Conservation (phyloP, 83 land plant species). For the Picea mariana region DNA sequence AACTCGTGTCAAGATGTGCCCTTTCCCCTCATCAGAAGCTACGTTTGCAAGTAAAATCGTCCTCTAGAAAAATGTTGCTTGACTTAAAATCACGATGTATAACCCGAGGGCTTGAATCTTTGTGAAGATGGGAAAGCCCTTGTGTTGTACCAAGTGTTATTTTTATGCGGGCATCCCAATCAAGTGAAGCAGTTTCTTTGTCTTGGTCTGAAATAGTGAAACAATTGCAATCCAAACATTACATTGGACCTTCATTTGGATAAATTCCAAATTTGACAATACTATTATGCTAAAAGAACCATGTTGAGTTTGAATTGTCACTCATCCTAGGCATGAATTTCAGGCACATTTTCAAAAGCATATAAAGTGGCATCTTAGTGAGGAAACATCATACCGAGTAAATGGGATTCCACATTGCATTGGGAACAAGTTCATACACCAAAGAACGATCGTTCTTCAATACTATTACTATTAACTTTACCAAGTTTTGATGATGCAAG, state of each 20-base stretch:
- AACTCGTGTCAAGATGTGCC: conserved; percentile 72
- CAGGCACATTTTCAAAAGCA: conserved; percentile 17
- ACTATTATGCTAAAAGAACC: not conserved
- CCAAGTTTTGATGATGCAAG: conserved; percentile 83
- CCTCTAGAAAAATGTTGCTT: conserved; percentile 66
- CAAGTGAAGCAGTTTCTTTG: conserved; percentile 44
- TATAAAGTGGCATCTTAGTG: conserved; percentile 9
- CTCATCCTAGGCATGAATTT: not conserved
- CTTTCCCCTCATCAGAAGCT: conserved; percentile 65
- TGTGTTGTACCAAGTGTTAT: conserved; percentile 85
- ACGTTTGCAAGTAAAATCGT: conserved; percentile 81
- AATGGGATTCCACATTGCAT: conserved; percentile 88
- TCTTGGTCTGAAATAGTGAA: conserved; percentile 48
- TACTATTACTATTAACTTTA: conserved; percentile 78
- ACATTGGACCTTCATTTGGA: not conserved
- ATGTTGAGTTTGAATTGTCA: not conserved
- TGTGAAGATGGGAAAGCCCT: too few species aligned
- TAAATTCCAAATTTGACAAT: not conserved
- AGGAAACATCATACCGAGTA: conserved; percentile 54
- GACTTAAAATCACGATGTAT: conserved; percentile 80
- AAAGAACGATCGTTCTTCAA: conserved; percentile 65
- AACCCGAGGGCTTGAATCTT: conserved; percentile 62
- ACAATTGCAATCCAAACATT: conserved; percentile 8
- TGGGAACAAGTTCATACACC: conserved; percentile 77
- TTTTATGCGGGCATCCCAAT: conserved; percentile 73